These are phyloP conservation scores for Malus sieversii DNA, from an alignment of 306 rosid species.

Conservation along the genomic window DNA sequence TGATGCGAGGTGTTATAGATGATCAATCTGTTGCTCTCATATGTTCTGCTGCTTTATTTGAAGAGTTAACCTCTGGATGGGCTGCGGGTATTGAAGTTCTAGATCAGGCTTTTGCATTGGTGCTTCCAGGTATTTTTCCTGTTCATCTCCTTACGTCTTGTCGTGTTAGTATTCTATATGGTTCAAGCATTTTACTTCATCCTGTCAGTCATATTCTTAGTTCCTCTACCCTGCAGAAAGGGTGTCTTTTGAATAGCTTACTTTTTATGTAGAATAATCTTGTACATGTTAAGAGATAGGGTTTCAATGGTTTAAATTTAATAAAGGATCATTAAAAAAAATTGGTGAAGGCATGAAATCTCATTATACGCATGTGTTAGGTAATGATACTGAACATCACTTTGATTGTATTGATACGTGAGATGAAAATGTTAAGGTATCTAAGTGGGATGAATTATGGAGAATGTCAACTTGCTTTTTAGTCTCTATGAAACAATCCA, in stretches of 20 bases:
- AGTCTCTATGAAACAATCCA: not conserved
- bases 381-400: not conserved
- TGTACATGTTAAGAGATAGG: too few species aligned
- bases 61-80: constrained; percentile 79
- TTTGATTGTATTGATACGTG: not conserved
- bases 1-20: constrained; percentile 68
- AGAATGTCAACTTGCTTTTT: not conserved
- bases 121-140: constrained; percentile 70
- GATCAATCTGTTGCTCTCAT: constrained; percentile 71
- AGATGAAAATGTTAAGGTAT: not conserved
- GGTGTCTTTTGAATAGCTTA: not conserved
- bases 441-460: not conserved
- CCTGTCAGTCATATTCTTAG: not conserved
- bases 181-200: not conserved
- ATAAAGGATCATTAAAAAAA: too few species aligned
- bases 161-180: not conserved
- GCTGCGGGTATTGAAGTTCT: constrained; percentile 58
- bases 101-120: constrained; percentile 81
- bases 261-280: too few species aligned
- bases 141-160: not conserved
- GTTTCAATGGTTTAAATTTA: too few species aligned
- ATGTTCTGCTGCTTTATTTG: constrained; percentile 77
- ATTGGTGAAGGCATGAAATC: not conserved
- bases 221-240: not conserved
- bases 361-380: not conserved